Evolutionary conservation across 192 early-diverging fungal species (phyloP).

Genomic region (Physocladia obscura): DNA sequence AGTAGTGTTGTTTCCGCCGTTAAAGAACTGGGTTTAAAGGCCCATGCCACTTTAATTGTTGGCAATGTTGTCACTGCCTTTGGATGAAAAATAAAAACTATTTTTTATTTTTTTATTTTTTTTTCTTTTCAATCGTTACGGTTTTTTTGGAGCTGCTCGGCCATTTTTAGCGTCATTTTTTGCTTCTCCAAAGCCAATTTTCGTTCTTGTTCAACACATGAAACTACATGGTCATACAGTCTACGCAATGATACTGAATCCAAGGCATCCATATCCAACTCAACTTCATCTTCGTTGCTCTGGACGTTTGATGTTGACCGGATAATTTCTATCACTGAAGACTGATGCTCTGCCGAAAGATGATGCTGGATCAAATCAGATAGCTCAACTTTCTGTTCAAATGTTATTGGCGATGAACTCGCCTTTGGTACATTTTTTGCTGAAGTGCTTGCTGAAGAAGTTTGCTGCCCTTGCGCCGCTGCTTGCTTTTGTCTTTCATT

Average conservation of each 20-base stretch:
- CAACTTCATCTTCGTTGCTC: slow-evolving; percentile 38
- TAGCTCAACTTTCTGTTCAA: slow-evolving; percentile 41
- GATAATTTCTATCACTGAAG: slow-evolving; percentile 39
- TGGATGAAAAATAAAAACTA: background rate
- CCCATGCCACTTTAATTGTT: slow-evolving; percentile 74
- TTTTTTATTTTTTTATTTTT: background rate
- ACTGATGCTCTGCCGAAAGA: slow-evolving; percentile 31
- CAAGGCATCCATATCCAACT: slow-evolving; percentile 45
- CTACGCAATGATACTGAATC: slow-evolving; percentile 25
- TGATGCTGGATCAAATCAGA: slow-evolving; percentile 30
- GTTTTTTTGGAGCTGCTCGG: background rate
- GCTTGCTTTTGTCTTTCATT: slow-evolving; percentile 13
- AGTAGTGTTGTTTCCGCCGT: slow-evolving; percentile 44
- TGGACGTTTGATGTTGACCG: slow-evolving; percentile 34
- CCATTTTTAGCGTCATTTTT: background rate
- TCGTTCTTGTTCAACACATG: background rate
- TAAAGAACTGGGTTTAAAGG: slow-evolving; percentile 62
- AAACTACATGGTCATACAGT: slow-evolving; percentile 19
- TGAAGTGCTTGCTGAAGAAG: background rate
- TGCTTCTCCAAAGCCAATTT: background rate
- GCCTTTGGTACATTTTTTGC: background rate
- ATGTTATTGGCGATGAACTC: slow-evolving; percentile 24
- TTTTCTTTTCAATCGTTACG: background rate
- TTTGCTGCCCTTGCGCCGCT: background rate
- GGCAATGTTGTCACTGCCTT: slow-evolving; percentile 61